A percentile compares a stretch with the other conserved stretches of the same genome.
Conservation (phyloP, 2,329 filamentous ascomycete genomes). For the Colletotrichum navitas region DNA sequence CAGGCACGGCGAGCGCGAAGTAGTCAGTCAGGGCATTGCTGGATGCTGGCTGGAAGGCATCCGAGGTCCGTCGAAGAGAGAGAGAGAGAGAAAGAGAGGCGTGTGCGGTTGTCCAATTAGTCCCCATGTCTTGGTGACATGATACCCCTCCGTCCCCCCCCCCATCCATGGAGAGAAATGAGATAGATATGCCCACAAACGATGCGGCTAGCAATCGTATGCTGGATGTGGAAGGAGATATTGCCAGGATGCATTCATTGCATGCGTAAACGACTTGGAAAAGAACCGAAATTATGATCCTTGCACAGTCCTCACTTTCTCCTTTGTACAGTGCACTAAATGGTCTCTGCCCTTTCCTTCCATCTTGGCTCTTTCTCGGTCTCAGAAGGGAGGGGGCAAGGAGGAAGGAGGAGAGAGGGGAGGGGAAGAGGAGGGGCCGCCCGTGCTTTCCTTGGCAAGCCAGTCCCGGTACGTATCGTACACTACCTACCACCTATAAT, state of each 20-base stretch:
- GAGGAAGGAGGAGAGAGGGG: not conserved
- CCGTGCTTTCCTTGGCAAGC: constrained; percentile 9
- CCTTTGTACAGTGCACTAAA: too few species aligned
- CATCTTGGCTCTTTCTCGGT: not conserved
- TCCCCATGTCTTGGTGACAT: not conserved
- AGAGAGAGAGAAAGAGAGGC: not conserved
- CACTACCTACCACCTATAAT: not conserved
- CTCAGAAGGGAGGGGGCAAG: not conserved
- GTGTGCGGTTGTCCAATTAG: not conserved
- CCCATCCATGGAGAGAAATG: not conserved
- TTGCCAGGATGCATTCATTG: constrained; percentile 1
- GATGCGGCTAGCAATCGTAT: constrained; percentile 17
- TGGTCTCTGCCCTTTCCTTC: not conserved
- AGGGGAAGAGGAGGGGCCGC: not conserved
- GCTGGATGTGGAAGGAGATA: constrained; percentile 20
- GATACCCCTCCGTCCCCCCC: not conserved
- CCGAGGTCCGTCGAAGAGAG: not conserved
- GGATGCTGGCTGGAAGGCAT: not conserved
- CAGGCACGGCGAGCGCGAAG: constrained; percentile 12
- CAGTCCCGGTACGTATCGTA: not conserved
- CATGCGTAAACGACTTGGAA: not conserved
- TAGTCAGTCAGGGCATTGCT: not conserved
- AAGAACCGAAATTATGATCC: not conserved
- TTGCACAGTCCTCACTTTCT: constrained; percentile 3
- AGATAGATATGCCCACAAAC: not conserved